A percentile compares a stretch with the other conserved stretches of the same genome.
phyloP scores from a whole-genome alignment of 164 flowering plant species.

The Hamamelis virginiana region DNA sequence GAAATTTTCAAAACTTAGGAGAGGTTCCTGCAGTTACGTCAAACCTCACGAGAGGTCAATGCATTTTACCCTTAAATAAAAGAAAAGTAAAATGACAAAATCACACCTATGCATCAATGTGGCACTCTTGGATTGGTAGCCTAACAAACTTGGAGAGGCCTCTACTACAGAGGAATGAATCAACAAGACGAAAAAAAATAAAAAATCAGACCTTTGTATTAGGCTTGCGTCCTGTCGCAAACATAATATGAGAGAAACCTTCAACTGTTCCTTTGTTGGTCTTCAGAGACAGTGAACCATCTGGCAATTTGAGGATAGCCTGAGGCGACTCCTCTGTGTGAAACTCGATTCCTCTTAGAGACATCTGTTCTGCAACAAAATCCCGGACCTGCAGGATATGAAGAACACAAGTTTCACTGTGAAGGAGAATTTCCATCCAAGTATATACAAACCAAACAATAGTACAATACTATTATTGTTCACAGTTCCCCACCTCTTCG shows the following conservation, averaged over 20 bases:
- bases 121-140: not conserved
- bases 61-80: no score
- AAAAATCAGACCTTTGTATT: conserved; percentile 75
- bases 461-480: not conserved
- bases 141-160: not conserved
- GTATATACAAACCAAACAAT: conserved; percentile 1
- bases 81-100: not conserved
- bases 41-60: no score
- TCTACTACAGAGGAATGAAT: not conserved
- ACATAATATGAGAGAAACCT: conserved; percentile 97
- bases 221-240: conserved; percentile 95
- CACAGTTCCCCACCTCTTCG: conserved; percentile 68
- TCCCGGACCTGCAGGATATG: conserved; percentile 68
- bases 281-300: conserved; percentile 81
- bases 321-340: conserved; percentile 90
- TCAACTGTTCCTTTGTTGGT: conserved; percentile 84
- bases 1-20: no score
- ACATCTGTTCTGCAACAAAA: conserved; percentile 92
- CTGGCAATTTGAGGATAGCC: conserved; percentile 63
- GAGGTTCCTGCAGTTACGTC: no score
- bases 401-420: not conserved
- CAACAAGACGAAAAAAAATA: conserved; percentile 2
- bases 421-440: not conserved
- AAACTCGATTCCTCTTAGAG: conserved; percentile 86
- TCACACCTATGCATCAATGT: not conserved